Conservation (phyloP, 2,329 filamentous ascomycete genomes). For the Colletotrichum sp. region DNA sequence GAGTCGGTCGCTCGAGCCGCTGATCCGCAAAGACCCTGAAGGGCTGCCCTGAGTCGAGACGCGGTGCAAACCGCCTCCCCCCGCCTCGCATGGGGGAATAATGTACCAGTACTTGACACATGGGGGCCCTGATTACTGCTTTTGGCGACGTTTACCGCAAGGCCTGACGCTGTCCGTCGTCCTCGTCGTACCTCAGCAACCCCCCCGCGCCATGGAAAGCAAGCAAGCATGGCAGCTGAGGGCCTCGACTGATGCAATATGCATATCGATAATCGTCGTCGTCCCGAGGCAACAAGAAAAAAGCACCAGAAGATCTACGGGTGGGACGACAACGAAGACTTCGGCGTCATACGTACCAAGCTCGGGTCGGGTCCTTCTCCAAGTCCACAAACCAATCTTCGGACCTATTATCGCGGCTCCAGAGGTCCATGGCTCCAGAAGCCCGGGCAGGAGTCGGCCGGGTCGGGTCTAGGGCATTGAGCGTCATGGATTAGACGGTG, state of each 20-base stretch:
- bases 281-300: background rate
- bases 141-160: conserved; percentile 13
- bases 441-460: background rate
- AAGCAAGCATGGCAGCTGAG: background rate
- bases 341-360: conserved; percentile 15
- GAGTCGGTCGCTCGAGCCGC: conserved; percentile 23
- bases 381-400: conserved; percentile 10
- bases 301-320: background rate
- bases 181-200: background rate
- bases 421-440: background rate
- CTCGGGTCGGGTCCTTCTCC: background rate
- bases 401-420: conserved; percentile 20
- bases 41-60: conserved; percentile 7
- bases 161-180: background rate
- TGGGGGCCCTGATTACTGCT: background rate
- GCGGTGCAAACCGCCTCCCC: background rate
- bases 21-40: conserved; percentile 20
- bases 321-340: conserved; percentile 4
- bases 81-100: background rate
- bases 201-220: background rate
- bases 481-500: conserved; percentile 15
- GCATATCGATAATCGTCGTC: background rate
- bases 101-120: conserved; percentile 10
- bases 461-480: conserved; percentile 6
- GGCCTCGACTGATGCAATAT: background rate